These are phyloP conservation scores for Gomphus bonarii DNA, from an alignment of 1,284 basidiomycete species.

Conservation along the genomic window DNA sequence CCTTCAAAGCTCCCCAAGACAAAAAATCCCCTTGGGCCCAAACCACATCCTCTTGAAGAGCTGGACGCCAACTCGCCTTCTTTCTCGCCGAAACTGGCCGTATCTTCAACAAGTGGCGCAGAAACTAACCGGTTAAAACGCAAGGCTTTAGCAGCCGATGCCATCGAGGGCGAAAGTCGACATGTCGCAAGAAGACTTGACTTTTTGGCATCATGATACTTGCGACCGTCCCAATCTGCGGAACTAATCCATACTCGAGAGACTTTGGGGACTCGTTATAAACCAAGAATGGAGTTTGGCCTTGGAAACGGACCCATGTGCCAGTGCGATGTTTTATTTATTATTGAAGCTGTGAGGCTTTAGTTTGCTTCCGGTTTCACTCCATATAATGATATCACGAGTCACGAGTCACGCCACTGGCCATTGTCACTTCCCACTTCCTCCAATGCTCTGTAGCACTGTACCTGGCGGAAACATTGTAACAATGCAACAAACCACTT, in stretches of 20 bases:
- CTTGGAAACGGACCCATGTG: background rate
- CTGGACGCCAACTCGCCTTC: constrained; percentile 57
- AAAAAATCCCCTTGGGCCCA: constrained; percentile 34
- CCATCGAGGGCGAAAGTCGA: constrained; percentile 25
- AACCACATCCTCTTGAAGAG: constrained; percentile 50
- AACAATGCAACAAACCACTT: background rate
- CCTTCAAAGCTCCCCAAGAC: constrained; percentile 79
- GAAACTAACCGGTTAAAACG: constrained; percentile 37
- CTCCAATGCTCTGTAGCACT: background rate
- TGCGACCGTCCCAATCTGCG: background rate
- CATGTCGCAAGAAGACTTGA: constrained; percentile 38
- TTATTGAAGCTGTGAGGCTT: background rate
- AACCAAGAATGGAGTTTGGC: background rate
- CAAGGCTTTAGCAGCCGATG: constrained; percentile 24
- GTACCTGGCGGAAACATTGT: background rate
- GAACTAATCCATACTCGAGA: background rate
- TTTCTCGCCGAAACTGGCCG: constrained; percentile 25
- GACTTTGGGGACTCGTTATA: background rate
- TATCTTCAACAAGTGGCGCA: constrained; percentile 22
- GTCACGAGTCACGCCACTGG: background rate
- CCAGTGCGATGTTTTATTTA: background rate
- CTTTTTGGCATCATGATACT: constrained; percentile 24
- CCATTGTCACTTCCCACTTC: background rate
- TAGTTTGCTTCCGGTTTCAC: background rate
- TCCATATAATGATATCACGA: background rate